phyloP scores from a whole-genome alignment of 2,329 filamentous ascomycete species.

The Stylonectria norvegica region DNA sequence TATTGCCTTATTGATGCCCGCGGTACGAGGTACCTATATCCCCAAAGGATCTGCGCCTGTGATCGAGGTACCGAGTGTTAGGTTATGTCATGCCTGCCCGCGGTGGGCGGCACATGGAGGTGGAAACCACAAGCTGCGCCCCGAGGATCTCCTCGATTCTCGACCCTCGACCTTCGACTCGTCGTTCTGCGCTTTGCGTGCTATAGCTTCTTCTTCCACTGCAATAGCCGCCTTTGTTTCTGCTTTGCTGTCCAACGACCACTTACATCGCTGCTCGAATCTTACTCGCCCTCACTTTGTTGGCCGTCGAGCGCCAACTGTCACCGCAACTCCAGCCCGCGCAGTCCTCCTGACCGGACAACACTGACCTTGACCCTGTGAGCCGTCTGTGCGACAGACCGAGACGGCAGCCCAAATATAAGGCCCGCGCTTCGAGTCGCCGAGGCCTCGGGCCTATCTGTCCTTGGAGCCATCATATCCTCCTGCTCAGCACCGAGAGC shows the following conservation, averaged over 20 bases:
- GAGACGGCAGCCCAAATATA: not conserved
- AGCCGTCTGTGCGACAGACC: not conserved
- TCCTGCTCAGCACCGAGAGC: slow-evolving; percentile 13
- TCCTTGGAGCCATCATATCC: slow-evolving; percentile 9
- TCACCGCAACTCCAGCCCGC: not conserved
- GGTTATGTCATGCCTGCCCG: too few relatives aligned
- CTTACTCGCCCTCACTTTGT: not conserved
- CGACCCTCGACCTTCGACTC: too few relatives aligned
- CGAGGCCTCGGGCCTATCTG: not conserved
- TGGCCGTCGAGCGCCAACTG: not conserved
- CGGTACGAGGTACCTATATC: too few relatives aligned
- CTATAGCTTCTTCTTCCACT: not conserved
- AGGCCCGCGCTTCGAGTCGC: not conserved
- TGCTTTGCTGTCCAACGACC: not conserved
- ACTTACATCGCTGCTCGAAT: not conserved
- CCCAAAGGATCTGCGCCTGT: too few relatives aligned
- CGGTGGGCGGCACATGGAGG: too few relatives aligned
- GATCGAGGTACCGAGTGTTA: too few relatives aligned
- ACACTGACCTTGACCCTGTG: too few relatives aligned
- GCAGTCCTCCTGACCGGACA: not conserved
- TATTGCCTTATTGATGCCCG: too few relatives aligned
- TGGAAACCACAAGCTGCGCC: too few relatives aligned
- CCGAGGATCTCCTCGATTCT: too few relatives aligned
- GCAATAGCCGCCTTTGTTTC: not conserved
- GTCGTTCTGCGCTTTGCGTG: too few relatives aligned